Base-by-base conservation (phyloP, 1,139 yeast genomes). In the Geotrichum siamense region DNA sequence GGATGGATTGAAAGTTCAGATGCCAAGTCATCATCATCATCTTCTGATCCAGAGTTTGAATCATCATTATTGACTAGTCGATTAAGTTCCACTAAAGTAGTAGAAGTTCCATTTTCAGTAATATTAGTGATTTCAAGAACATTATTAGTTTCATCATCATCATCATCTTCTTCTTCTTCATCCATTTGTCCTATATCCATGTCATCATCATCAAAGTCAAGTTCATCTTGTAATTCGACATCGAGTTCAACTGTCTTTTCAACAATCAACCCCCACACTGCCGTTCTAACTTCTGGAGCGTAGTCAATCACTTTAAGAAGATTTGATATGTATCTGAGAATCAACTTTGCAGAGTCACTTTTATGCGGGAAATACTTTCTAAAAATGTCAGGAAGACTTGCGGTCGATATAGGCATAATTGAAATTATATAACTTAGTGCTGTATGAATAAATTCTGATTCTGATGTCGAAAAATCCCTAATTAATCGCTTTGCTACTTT, bases 171-270 rank as follows among this genome's bases (percentile, higher is more conserved):
- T 1, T 69, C 76, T 2, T 72, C 79, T 3, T 68, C 72, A 1
- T 73, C 77, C 30, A 72, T 75, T n/a, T 73, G 75, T 21, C 73
- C 75, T 30, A 75, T 82, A 32, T 79, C 82, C 38, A 78, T 76
- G 48, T 79, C 85, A 45, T 84, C 95, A 57, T 85, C 95, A 45
- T 82, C 68, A 52, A 85, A 94, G 53, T 85, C 95, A 50, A 84
- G 65, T 56, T 83, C 94, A 56, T 85, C 87, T 58, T 86, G 96
- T 49, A 89, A 69, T 62, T 87, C 97, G n/a, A 89, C 96, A 63
- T 91, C 98, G 37, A 91, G 69, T 54, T 86, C 84, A 49, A 91
- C 86, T 45, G 85, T 74, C 52, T 79, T 76, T 61, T 89, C 96
- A 36, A 86, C 68, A 19, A 89, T 71, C 47, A 85, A 64, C 23